phyloP scores from a whole-genome alignment of 2,329 filamentous ascomycete genomes.

The Alternaria longipes region DNA sequence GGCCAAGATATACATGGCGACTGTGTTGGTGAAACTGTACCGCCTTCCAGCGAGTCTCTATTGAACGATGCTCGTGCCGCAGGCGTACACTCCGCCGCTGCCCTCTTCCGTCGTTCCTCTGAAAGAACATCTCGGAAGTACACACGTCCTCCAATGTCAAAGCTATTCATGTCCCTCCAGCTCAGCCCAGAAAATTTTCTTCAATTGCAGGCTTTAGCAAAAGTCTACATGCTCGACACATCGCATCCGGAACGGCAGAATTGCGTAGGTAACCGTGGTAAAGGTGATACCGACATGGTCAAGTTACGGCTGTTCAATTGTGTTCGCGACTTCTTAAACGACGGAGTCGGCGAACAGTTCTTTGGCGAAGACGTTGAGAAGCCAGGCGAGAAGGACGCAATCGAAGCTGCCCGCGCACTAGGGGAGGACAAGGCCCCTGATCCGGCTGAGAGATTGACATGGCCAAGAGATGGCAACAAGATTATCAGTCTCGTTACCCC shows the following conservation, averaged over 20 bases:
- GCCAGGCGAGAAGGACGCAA: constrained; percentile 44
- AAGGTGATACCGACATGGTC: constrained; percentile 65
- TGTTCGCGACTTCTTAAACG: constrained; percentile 63
- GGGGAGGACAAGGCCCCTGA: constrained; percentile 53
- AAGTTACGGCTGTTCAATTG: constrained; percentile 66
- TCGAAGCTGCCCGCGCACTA: constrained; percentile 46
- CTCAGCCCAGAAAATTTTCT: constrained; percentile 66
- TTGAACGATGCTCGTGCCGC: constrained; percentile 57
- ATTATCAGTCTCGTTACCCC: constrained; percentile 67
- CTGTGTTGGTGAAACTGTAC: constrained; percentile 18
- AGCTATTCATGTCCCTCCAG: constrained; percentile 65
- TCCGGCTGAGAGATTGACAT: constrained; percentile 54
- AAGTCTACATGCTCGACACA: constrained; percentile 66
- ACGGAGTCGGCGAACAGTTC: constrained; percentile 61
- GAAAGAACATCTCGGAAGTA: constrained; percentile 62
- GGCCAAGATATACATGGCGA: constrained; percentile 2
- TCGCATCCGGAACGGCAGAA: constrained; percentile 63
- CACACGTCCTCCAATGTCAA: constrained; percentile 66
- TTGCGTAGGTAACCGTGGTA: constrained; percentile 66
- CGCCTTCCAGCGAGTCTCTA: constrained; percentile 29
- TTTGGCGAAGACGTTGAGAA: constrained; percentile 54
- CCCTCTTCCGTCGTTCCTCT: constrained; percentile 59
- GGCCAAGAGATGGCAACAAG: constrained; percentile 64
- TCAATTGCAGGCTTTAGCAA: constrained; percentile 64
- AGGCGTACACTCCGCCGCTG: constrained; percentile 62